Percentiles rank a stretch among this genome's conserved stretches.
Conservation (phyloP, 1,284 basidiomycete genomes). For the Hemileia vastatrix region DNA sequence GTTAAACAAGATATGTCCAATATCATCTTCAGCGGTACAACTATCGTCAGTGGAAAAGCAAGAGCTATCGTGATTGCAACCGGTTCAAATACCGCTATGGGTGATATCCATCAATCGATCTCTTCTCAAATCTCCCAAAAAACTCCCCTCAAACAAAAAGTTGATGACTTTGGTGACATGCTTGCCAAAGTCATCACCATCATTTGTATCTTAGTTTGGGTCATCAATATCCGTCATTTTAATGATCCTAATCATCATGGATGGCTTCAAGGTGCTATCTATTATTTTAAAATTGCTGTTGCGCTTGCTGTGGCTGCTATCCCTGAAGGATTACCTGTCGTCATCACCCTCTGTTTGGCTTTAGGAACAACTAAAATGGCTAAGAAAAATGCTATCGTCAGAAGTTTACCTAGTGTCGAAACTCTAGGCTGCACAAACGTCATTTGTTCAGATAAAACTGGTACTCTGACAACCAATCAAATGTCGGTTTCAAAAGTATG, state of each 20-base stretch:
- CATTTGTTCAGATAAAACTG: conserved; percentile 95
- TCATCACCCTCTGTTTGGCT: conserved; percentile 91
- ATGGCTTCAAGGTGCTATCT: conserved; percentile 78
- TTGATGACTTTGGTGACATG: conserved; percentile 92
- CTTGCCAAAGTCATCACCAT: conserved; percentile 91
- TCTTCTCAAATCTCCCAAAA: conserved; percentile 78
- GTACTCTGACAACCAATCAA: conserved; percentile 56
- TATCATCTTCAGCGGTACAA: conserved; percentile 87
- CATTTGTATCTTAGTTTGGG: conserved; percentile 89
- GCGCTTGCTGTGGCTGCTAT: conserved; percentile 91
- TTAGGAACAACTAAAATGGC: conserved; percentile 97
- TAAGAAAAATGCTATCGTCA: conserved; percentile 89
- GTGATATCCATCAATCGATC: conserved; percentile 89
- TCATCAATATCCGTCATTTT: conserved; percentile 88
- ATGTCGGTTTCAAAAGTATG: conserved; percentile 80
- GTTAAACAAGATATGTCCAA: conserved; percentile 96
- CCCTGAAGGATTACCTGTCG: conserved; percentile 86
- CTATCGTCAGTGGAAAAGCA: conserved; percentile 79
- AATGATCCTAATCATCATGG: conserved; percentile 83
- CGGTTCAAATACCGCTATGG: conserved; percentile 76
- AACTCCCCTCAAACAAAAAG: conserved; percentile 86
- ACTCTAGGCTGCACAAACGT: conserved; percentile 92
- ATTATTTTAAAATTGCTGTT: conserved; percentile 97
- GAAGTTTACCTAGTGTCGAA: conserved; percentile 90
- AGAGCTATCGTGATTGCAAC: conserved; percentile 75